phyloP scores from a whole-genome alignment of 345 rosid genomes.

The Isatis tinctoria region DNA sequence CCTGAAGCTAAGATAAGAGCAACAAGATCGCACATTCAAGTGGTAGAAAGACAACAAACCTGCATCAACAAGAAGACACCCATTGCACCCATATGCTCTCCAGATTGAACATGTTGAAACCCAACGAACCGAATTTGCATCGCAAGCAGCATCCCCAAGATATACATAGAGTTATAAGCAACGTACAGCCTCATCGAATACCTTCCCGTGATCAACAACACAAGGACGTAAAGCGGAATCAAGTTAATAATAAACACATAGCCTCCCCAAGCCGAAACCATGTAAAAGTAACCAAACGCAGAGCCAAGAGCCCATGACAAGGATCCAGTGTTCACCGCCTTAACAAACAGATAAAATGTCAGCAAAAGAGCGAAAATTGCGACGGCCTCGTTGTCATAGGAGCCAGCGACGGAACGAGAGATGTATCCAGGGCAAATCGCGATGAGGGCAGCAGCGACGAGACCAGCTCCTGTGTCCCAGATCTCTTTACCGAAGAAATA shows the following conservation, averaged over 20 bases:
- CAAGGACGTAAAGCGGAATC: conserved; percentile 94
- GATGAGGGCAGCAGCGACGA: conserved; percentile 84
- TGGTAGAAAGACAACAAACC: conserved; percentile 40
- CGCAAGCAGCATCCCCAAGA: conserved; percentile 94
- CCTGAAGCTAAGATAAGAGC: neutral
- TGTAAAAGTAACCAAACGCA: conserved; percentile 95
- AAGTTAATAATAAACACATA: conserved; percentile 95
- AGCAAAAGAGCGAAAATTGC: conserved; percentile 86
- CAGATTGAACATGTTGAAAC: conserved; percentile 98
- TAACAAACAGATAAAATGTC: conserved; percentile 86
- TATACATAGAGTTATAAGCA: conserved; percentile 87
- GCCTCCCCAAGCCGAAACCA: conserved; percentile 99
- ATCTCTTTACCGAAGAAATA: conserved; percentile 97
- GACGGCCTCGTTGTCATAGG: conserved; percentile 93
- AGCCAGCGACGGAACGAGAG: conserved; percentile 93
- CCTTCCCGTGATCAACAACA: conserved; percentile 85
- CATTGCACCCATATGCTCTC: conserved; percentile 99
- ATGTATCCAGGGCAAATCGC: conserved; percentile 98
- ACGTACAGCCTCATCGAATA: conserved; percentile 91
- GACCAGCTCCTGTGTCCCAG: conserved; percentile 96
- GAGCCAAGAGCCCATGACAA: conserved; percentile 86
- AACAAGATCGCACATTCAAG: neutral
- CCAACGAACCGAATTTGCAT: conserved; percentile 99
- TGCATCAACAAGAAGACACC: conserved; percentile 96
- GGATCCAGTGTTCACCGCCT: conserved; percentile 91